Base-by-base conservation (phyloP, 2,329 filamentous ascomycete species). In the Colletotrichum neosansevieriae region DNA sequence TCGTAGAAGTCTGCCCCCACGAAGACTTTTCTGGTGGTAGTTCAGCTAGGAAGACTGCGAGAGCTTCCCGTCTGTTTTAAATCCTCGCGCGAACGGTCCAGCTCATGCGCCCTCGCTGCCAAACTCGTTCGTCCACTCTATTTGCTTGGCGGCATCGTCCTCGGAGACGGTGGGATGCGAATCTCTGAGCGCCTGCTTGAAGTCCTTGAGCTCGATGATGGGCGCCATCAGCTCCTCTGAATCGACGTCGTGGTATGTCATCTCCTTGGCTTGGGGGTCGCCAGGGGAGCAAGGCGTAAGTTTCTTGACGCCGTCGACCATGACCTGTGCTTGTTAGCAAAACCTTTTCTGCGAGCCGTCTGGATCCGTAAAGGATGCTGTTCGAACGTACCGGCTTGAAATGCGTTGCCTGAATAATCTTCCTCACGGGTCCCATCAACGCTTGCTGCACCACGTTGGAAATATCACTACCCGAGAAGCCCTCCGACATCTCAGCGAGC, bases 391-490 rank as follows among this genome's bases (percentile, higher is more conserved):
- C 95, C 83, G 92, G 91, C 80, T 98, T 98, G 82, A 98, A 99
- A 83, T 99, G 96, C 60, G 96, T 99, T 17, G 96, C 95, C 71
- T 94, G 97, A 79, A 98, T 91, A 73, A 99, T 98, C 81, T 98
- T 97, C 70, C 96, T 88, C 70, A 99, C 93, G 2, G 96, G 97
- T 76, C 98, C 94, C 96, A 99, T 99, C 44, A 99, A 84, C 1
- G 96, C 96, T 77, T 97, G 93, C 79, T 99, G 96, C 19, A 98
- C 96, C 3, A 94, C 94, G 76, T 98, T 98, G 75, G 88, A 89
- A 74, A 99, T 98, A 88, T 99, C 96, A 71, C 92, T 97, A 40
- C 96, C 96, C 0, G 94, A 98, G 80, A 97, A 99, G 1, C 96
- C 96, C 68, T 98, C 95, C 58, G 93, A 94, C 75, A 95, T 83